Evolutionary conservation across 2,329 filamentous ascomycete species (phyloP), one percentile per base, ranked within the genome.

Genomic region (Fusarium cyanostomum): DNA sequence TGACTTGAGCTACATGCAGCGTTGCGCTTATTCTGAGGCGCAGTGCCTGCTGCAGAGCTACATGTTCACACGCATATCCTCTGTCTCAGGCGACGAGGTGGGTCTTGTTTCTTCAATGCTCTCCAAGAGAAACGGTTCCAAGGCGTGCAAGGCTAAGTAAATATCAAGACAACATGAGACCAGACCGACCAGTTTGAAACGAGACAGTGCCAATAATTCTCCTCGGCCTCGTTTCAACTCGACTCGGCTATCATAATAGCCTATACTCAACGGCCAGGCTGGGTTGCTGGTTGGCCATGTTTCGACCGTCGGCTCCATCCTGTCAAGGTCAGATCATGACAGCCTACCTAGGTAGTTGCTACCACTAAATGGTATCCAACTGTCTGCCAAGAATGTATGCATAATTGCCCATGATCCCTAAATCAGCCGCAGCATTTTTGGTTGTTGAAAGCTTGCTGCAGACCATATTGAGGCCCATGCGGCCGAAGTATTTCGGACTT

Each of bases 161-260:
- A n/a, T 43, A 34, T 54, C 35, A 28, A 60, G 45, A 61, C 58
- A 49, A 28, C 24, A 59, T 35, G 31, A 41, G 30, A 49, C 37
- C 16, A 15, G 37, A 30, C 28, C 12, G 30, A 18, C 48, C 49
- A 52, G 44, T 38, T 30, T 52, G 49, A 52, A 52, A 52, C 49
- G 49, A 52, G 16, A 21, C 12, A 44, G 49, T 41, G 43, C 16
- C 37, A 15, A 27, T 24, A 41, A 39, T 41, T 15, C 21, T 16
- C 30, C 28, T 48, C 52, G 49, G 44, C 43, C 42, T 55, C 52
- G 42, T 55, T 48, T 49, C 43, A 34, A 49, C 18, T 34, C 43
- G 43, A 33, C n/a, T 35, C 28, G 44, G 33, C 37, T 21, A 10
- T 37, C 18, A 27, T 21, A 16, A 15, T 30, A n/a, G 16, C 24